phyloP scores from a whole-genome alignment of 2,329 filamentous ascomycete species.

The Grosmannia serpens region DNA sequence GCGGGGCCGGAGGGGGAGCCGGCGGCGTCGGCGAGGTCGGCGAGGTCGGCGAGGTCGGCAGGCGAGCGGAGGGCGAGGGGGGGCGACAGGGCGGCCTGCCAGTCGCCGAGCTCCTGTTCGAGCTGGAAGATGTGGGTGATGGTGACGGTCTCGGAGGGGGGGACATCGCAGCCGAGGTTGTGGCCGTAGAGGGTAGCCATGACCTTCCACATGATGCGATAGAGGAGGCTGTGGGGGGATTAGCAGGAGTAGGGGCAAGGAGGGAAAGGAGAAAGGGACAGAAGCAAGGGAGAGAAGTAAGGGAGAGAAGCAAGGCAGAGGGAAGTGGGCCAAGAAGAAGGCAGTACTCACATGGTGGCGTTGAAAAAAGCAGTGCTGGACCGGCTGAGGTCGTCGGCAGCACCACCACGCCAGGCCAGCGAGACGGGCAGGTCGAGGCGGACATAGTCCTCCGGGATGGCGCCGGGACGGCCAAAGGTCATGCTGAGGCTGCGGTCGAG shows the following conservation, averaged over 20 bases:
- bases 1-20: not conserved
- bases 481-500: constrained; percentile 36
- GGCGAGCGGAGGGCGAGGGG: constrained; percentile 12
- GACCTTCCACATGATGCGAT: constrained; percentile 22
- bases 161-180: constrained; percentile 26
- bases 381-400: not conserved
- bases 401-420: not conserved
- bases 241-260: not conserved
- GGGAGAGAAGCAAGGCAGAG: not conserved
- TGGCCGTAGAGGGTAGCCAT: constrained; percentile 22
- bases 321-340: not conserved
- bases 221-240: not conserved
- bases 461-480: constrained; percentile 36
- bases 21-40: not conserved
- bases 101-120: constrained; percentile 26
- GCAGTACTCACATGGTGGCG: constrained; percentile 20
- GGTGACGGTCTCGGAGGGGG: constrained; percentile 15
- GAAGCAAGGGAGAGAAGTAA: too few relatives aligned
- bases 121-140: constrained; percentile 24
- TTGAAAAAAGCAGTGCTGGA: constrained; percentile 17
- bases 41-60: not conserved
- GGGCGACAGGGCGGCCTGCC: constrained; percentile 22
- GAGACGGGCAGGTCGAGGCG: constrained; percentile 23
- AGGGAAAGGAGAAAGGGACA: too few relatives aligned
- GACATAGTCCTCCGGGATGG: constrained; percentile 33